Conservation (phyloP, 2,329 filamentous ascomycete genomes). For the Phialocephala subalpina region DNA sequence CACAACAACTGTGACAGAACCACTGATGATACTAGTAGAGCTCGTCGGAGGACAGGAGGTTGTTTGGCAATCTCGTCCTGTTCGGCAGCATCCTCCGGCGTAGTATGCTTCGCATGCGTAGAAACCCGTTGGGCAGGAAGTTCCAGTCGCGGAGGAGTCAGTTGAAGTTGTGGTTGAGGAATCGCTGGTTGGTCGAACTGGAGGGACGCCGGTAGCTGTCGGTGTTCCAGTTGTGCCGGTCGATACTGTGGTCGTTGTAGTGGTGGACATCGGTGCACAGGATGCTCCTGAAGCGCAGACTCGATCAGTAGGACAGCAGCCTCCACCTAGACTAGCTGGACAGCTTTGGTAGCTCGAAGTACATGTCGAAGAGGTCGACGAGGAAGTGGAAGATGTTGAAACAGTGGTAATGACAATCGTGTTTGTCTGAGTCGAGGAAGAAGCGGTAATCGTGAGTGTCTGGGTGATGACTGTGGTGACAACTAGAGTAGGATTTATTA, state of each 20-base stretch:
- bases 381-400: slow-evolving; percentile 27
- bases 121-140: slow-evolving; percentile 84
- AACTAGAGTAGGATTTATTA: slow-evolving; percentile 32
- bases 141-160: slow-evolving; percentile 31
- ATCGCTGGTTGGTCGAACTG: slow-evolving; percentile 56
- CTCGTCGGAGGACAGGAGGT: slow-evolving; percentile 75
- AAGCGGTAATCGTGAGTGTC: slow-evolving; percentile 27
- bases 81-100: slow-evolving; percentile 85
- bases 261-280: slow-evolving; percentile 39
- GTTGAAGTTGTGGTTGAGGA: slow-evolving; percentile 46
- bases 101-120: slow-evolving; percentile 89
- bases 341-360: slow-evolving; percentile 35
- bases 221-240: slow-evolving; percentile 46
- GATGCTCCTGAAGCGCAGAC: slow-evolving; percentile 40
- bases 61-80: slow-evolving; percentile 83
- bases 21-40: slow-evolving; percentile 70
- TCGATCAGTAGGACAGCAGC: slow-evolving; percentile 44
- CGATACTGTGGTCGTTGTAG: slow-evolving; percentile 48
- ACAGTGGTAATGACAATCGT: slow-evolving; percentile 26
- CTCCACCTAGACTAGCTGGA: slow-evolving; percentile 40
- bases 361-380: slow-evolving; percentile 27
- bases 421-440: slow-evolving; percentile 44
- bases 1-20: slow-evolving; percentile 76
- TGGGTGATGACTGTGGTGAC: slow-evolving; percentile 33
- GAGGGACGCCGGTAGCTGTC: slow-evolving; percentile 50